phyloP scores from a whole-genome alignment of 2,329 filamentous ascomycete genomes.

The Pseudogymnoascus verrucosus region DNA sequence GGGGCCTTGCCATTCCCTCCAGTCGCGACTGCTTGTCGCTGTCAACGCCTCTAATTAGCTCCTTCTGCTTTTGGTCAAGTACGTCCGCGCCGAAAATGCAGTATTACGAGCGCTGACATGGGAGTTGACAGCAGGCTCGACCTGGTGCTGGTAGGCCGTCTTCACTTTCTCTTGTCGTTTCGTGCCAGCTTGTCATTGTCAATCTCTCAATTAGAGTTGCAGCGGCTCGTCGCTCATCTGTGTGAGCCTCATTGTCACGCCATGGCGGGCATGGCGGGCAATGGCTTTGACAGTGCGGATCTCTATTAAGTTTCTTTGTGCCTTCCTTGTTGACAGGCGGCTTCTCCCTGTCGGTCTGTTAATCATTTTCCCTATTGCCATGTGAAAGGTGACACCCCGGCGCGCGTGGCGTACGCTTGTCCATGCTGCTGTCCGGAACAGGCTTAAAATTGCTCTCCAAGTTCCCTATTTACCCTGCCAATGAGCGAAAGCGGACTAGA shows the following conservation, averaged over 20 bases:
- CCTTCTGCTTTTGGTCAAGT: background rate
- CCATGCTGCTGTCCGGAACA: background rate
- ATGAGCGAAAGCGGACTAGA: slow-evolving; percentile 1
- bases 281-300: slow-evolving; percentile 4
- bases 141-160: background rate
- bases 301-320: background rate
- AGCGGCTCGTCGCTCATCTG: background rate
- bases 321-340: slow-evolving; percentile 4
- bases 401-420: background rate
- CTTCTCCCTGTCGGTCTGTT: background rate
- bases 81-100: background rate
- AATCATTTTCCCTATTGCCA: background rate
- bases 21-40: background rate
- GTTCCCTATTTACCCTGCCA: background rate
- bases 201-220: slow-evolving; percentile 1
- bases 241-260: slow-evolving; percentile 3
- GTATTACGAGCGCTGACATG: background rate
- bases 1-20: background rate
- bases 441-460: background rate
- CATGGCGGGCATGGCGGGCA: slow-evolving; percentile 2
- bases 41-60: background rate
- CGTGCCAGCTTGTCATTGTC: background rate
- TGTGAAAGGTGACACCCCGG: slow-evolving; percentile 1
- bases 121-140: background rate
- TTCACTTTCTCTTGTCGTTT: background rate